Evolutionary conservation across 192 early-diverging fungal species (phyloP).

Genomic region (Pilobolus umbonatus): DNA sequence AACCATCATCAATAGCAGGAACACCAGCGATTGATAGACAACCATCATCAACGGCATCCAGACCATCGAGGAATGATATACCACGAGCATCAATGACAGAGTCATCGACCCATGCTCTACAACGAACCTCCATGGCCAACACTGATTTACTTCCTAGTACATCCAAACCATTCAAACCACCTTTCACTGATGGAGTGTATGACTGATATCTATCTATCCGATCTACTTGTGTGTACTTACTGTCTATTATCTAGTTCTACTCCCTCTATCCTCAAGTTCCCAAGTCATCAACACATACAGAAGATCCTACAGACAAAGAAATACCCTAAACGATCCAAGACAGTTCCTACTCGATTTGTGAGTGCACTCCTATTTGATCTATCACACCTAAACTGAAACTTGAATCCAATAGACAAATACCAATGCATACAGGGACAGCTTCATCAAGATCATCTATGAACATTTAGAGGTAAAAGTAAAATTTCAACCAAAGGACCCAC

Average conservation of each 20-base stretch:
- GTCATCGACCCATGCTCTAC: not conserved
- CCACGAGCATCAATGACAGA: not conserved
- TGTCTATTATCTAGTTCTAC: too few relatives aligned
- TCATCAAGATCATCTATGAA: slow-evolving; percentile 39
- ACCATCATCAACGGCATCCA: not conserved
- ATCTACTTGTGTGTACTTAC: not conserved
- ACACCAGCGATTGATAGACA: not conserved
- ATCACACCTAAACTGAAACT: not conserved
- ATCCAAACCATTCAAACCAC: slow-evolving; percentile 3
- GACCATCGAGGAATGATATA: not conserved
- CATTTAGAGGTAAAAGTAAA: slow-evolving; percentile 32
- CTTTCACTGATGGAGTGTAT: slow-evolving; percentile 1
- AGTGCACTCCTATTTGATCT: not conserved
- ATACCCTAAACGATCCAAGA: slow-evolving; percentile 27
- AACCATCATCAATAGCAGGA: not conserved
- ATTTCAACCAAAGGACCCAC: not conserved
- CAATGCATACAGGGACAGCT: slow-evolving; percentile 35
- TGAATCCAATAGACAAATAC: slow-evolving; percentile 13
- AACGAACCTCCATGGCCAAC: not conserved
- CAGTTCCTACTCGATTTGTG: slow-evolving; percentile 34
- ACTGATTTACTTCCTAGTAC: not conserved
- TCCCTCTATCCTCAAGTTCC: too few relatives aligned
- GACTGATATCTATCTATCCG: not conserved
- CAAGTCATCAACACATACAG: slow-evolving; percentile 9
- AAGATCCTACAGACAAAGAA: slow-evolving; percentile 23